These are phyloP conservation scores for Thalassiosira mediterranea DNA, from an alignment of 352 stramenopile species.

Conservation along the genomic window DNA sequence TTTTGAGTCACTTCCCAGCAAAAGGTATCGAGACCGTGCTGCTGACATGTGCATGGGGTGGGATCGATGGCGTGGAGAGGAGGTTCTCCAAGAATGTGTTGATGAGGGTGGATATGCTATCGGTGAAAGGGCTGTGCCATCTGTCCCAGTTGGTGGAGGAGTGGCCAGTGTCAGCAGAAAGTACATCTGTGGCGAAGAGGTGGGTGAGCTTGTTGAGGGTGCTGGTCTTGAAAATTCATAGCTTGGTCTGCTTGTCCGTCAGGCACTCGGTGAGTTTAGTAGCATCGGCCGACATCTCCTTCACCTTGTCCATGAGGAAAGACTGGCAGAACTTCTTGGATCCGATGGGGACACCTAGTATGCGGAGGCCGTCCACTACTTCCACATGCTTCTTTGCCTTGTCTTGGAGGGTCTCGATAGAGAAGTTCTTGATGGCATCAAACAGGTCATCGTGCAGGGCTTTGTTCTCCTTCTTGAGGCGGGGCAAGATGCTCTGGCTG, in stretches of 20 bases:
- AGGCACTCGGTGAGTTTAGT: neutral
- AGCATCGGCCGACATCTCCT: neutral
- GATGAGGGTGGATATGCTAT: neutral
- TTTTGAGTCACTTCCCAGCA: too few species aligned
- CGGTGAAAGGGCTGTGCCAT: neutral
- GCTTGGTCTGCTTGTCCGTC: neutral
- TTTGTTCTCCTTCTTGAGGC: neutral
- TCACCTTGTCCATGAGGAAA: slow-evolving; percentile 1
- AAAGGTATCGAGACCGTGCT: too few species aligned
- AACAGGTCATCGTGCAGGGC: neutral
- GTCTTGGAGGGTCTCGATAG: neutral
- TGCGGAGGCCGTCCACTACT: slow-evolving; percentile 10
- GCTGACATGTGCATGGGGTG: neutral
- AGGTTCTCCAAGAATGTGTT: neutral
- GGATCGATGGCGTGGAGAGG: neutral
- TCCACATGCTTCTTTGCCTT: neutral
- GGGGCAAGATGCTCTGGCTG: neutral
- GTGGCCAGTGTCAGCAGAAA: slow-evolving; percentile 1
- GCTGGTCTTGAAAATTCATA: slow-evolving; percentile 18
- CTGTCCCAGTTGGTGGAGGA: slow-evolving; percentile 14
- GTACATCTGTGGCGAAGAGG: slow-evolving; percentile 19
- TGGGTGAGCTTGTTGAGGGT: slow-evolving; percentile 26
- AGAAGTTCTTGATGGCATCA: neutral
- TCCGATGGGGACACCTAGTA: slow-evolving; percentile 17
- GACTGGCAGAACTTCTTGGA: slow-evolving; percentile 3